These are phyloP conservation scores for Cryptococcus floricola DNA, from an alignment of 1,284 basidiomycete genomes.

Conservation along the genomic window DNA sequence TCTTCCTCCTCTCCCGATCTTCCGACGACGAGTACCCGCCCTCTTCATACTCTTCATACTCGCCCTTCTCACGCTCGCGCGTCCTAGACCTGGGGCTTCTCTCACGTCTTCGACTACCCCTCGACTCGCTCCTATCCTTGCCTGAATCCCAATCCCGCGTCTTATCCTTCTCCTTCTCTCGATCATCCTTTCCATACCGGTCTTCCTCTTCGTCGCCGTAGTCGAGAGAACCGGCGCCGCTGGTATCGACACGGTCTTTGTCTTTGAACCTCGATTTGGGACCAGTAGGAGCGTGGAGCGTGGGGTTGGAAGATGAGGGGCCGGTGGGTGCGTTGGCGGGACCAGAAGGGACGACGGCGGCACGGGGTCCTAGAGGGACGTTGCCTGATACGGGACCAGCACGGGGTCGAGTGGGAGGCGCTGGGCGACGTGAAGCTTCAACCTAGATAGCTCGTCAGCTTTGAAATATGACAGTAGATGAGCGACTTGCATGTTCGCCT, in stretches of 20 bases:
- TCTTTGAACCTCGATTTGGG: constrained; percentile 23
- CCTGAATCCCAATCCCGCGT: not conserved
- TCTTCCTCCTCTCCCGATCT: constrained; percentile 14
- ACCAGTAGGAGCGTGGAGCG: constrained; percentile 24
- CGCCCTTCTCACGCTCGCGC: constrained; percentile 1
- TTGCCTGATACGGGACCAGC: too few relatives aligned
- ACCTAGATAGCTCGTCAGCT: not conserved
- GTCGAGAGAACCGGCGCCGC: constrained; percentile 26
- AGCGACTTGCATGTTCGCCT: not conserved
- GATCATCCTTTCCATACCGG: not conserved
- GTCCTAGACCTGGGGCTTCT: constrained; percentile 2
- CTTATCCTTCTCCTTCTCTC: not conserved
- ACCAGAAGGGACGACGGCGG: constrained; percentile 10
- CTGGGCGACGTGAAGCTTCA: too few relatives aligned
- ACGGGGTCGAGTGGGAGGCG: too few relatives aligned
- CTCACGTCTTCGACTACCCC: constrained; percentile 8
- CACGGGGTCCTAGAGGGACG: constrained; percentile 5
- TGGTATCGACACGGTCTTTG: constrained; percentile 39
- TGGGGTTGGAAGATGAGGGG: constrained; percentile 2
- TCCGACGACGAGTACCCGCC: constrained; percentile 2
- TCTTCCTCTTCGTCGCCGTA: constrained; percentile 23
- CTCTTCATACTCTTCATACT: constrained; percentile 1
- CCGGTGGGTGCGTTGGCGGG: not conserved
- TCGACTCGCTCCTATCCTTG: not conserved
- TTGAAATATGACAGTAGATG: not conserved